Conservation (phyloP, 345 rosid species). For the Boechera retrofracta region DNA sequence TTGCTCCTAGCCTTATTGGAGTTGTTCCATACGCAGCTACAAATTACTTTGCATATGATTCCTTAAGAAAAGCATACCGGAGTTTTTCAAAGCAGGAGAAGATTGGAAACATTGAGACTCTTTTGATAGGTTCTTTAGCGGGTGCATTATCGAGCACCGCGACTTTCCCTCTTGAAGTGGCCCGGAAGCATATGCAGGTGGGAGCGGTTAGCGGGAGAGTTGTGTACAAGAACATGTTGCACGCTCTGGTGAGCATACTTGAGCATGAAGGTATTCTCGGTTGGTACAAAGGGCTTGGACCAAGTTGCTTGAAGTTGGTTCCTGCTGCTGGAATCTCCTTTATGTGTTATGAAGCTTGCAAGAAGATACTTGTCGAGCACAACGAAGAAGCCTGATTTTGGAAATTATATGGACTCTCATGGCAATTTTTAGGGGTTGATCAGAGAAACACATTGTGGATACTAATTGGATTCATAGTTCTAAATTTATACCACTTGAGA, state of each 20-base stretch:
- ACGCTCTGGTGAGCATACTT: slow-evolving; percentile 81
- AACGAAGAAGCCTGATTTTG: slow-evolving; percentile 54
- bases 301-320: slow-evolving; percentile 94
- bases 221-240: slow-evolving; percentile 83
- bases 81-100: slow-evolving; percentile 73
- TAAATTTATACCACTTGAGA: slow-evolving; percentile 31
- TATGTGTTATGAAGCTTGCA: slow-evolving; percentile 98
- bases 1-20: slow-evolving; percentile 92
- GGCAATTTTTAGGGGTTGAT: slow-evolving; percentile 21
- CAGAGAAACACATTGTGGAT: slow-evolving; percentile 19
- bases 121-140: slow-evolving; percentile 82
- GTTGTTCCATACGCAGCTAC: slow-evolving; percentile 95
- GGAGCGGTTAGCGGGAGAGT: slow-evolving; percentile 90
- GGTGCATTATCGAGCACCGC: slow-evolving; percentile 94
- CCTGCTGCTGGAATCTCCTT: slow-evolving; percentile 99
- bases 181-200: slow-evolving; percentile 97
- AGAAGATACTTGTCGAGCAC: slow-evolving; percentile 75
- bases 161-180: slow-evolving; percentile 95
- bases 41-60: slow-evolving; percentile 90
- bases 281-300: slow-evolving; percentile 88
- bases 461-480: slow-evolving; percentile 12
- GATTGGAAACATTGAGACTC: slow-evolving; percentile 88
- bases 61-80: slow-evolving; percentile 73
- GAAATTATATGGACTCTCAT: background rate
- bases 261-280: slow-evolving; percentile 84